Evolutionary conservation across 1,139 yeast genomes (phyloP).

Genomic region (Yamadazyma sp.): DNA sequence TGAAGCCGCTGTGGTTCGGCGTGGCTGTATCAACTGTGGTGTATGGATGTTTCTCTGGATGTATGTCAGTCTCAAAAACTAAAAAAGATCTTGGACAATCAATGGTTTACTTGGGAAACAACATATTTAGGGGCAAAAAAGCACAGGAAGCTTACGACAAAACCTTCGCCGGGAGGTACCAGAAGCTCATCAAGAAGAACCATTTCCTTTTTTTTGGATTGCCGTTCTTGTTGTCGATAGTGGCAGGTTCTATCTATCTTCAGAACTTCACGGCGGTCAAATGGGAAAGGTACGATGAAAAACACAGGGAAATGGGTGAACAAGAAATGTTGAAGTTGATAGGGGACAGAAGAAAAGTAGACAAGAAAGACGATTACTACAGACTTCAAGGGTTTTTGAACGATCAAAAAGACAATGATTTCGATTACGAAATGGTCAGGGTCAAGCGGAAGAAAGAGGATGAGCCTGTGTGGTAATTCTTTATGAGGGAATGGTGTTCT

Average conservation of each 20-base stretch:
- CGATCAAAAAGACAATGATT: constrained; percentile 34
- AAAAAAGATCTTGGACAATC: too few species aligned
- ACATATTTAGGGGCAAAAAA: constrained; percentile 64
- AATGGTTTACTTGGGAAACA: constrained; percentile 45
- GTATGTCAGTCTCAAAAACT: too few species aligned
- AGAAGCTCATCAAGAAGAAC: constrained; percentile 59
- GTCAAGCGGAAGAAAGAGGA: constrained; percentile 82
- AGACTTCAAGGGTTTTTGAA: constrained; percentile 78
- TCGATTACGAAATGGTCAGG: constrained; percentile 56
- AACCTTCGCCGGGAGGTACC: constrained; percentile 71
- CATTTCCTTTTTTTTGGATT: constrained; percentile 81
- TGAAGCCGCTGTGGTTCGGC: too few species aligned
- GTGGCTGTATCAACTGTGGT: too few species aligned
- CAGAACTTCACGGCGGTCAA: constrained; percentile 80
- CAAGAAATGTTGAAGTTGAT: constrained; percentile 66
- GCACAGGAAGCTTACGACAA: constrained; percentile 67
- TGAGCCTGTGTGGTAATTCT: constrained; percentile 80
- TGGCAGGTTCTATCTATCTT: constrained; percentile 75
- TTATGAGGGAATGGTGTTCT: too few species aligned
- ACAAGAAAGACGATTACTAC: constrained; percentile 82
- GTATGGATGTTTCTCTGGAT: neutral
- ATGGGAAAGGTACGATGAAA: constrained; percentile 79
- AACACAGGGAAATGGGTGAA: constrained; percentile 70
- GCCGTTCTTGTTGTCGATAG: constrained; percentile 82
- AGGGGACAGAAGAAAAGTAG: constrained; percentile 62